phyloP scores from a whole-genome alignment of 177 flowering plant species.

The Vitis hybrid region DNA sequence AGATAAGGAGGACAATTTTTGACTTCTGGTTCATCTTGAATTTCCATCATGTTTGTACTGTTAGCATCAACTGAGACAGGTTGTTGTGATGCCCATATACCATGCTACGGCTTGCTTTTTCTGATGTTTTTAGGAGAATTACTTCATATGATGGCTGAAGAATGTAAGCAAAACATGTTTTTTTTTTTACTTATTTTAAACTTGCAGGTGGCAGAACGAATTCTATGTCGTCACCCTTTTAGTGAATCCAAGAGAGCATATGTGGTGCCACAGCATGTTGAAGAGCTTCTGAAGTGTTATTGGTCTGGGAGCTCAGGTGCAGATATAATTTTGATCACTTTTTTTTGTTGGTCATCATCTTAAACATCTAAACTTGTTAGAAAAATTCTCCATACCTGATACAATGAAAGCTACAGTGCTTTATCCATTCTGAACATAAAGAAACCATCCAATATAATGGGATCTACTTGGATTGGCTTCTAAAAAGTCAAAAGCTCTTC shows the following conservation, averaged over 20 bases:
- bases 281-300: conserved; percentile 93
- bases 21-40: neutral
- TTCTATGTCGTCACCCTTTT: conserved; percentile 96
- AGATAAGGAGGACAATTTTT: neutral
- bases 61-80: neutral
- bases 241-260: conserved; percentile 98
- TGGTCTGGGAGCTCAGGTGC: conserved; percentile 91
- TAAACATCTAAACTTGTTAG: neutral
- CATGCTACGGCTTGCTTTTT: neutral
- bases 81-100: neutral
- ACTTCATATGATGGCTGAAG: neutral
- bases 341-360: neutral
- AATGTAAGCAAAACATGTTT: neutral
- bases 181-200: conserved; percentile 4
- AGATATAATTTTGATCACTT: neutral
- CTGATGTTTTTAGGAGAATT: neutral
- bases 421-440: too few relatives aligned
- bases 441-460: too few relatives aligned
- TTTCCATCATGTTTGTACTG: neutral
- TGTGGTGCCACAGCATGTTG: conserved; percentile 94
- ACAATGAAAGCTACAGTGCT: neutral
- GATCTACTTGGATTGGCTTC: too few relatives aligned
- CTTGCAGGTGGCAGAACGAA: conserved; percentile 71
- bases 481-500: too few relatives aligned
- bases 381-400: neutral